These are phyloP conservation scores for Phialophora macrospora DNA, from an alignment of 2,329 filamentous ascomycete species.

Conservation along the genomic window DNA sequence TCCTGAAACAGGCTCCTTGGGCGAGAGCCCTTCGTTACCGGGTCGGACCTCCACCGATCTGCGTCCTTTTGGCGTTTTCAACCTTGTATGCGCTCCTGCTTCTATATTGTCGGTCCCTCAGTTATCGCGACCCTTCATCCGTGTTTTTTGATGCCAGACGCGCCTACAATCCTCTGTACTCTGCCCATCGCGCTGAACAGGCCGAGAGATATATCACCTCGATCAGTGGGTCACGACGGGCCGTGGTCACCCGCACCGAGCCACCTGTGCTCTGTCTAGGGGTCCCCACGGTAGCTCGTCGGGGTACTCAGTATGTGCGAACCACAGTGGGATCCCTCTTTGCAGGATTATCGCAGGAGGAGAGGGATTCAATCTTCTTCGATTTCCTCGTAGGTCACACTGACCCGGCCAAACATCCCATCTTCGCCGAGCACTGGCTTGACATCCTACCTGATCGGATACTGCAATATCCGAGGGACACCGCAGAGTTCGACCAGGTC, in stretches of 20 bases:
- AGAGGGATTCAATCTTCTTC: slow-evolving; percentile 50
- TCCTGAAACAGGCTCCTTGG: neutral
- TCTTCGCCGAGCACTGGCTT: slow-evolving; percentile 51
- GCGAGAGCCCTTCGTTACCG: neutral
- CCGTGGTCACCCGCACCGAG: neutral
- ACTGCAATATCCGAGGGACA: slow-evolving; percentile 47
- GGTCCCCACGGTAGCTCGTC: slow-evolving; percentile 50
- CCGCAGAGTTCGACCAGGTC: slow-evolving; percentile 45
- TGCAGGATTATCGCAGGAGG: slow-evolving; percentile 48
- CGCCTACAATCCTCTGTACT: slow-evolving; percentile 5
- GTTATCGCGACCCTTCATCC: slow-evolving; percentile 13
- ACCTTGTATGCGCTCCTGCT: slow-evolving; percentile 14
- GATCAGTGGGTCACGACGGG: neutral
- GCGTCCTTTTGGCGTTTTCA: slow-evolving; percentile 9
- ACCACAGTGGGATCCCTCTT: slow-evolving; percentile 53
- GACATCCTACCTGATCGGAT: slow-evolving; percentile 49
- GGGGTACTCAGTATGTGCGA: slow-evolving; percentile 49
- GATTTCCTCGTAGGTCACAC: slow-evolving; percentile 54
- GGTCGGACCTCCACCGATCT: neutral
- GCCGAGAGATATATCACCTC: neutral
- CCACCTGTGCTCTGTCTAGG: slow-evolving; percentile 49
- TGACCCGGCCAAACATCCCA: slow-evolving; percentile 49
- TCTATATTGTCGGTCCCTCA: neutral
- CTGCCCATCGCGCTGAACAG: slow-evolving; percentile 4
- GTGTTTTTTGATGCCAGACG: slow-evolving; percentile 11